Percentiles rank a stretch among this genome's conserved stretches.
Evolutionary conservation across 192 early-diverging fungal species (phyloP).

Genomic region (Umbelopsis sp.): DNA sequence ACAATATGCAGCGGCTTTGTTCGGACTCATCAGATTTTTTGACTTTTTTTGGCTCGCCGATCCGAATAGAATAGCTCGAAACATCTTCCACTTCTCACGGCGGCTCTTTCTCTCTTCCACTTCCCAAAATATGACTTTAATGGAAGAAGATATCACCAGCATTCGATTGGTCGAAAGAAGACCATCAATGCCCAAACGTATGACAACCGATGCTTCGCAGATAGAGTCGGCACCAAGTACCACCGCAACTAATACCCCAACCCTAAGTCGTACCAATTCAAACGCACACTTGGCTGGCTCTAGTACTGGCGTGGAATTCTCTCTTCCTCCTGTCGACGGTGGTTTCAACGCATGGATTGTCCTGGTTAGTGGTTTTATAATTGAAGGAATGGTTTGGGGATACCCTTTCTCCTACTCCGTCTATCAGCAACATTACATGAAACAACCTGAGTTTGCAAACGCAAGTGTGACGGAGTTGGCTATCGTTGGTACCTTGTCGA

Average conservation of each 20-base stretch:
- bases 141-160: conserved; percentile 6
- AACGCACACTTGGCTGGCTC: background rate
- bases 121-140: background rate
- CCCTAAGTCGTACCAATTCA: background rate
- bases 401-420: conserved; percentile 18
- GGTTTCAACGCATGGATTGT: conserved; percentile 20
- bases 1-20: too few relatives aligned
- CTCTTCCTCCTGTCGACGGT: conserved; percentile 22
- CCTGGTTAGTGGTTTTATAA: conserved; percentile 10
- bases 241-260: background rate
- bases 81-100: background rate
- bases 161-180: background rate
- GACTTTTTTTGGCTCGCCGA: too few relatives aligned
- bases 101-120: background rate
- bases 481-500: conserved; percentile 37
- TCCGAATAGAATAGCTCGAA: background rate
- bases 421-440: conserved; percentile 8
- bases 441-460: conserved; percentile 4
- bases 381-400: conserved; percentile 24
- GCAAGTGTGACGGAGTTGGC: conserved; percentile 22
- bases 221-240: background rate
- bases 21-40: too few relatives aligned
- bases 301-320: conserved; percentile 26
- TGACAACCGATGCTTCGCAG: background rate
- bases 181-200: background rate